phyloP scores from a whole-genome alignment of 805 yeast species.

The Zygotorulaspora florentina region DNA sequence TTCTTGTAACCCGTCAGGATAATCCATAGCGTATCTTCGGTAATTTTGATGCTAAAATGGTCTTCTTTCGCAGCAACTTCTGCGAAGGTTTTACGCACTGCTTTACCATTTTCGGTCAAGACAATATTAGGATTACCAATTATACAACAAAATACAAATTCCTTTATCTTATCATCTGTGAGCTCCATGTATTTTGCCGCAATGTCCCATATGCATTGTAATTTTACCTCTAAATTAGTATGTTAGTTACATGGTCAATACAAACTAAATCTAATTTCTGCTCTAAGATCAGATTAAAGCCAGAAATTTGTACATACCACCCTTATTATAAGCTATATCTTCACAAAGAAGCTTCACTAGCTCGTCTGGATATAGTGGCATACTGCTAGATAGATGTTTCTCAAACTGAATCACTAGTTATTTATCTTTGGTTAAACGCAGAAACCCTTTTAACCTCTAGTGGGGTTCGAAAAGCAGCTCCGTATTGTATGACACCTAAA shows the following conservation, averaged over 20 bases:
- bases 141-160: slow-evolving; percentile 22
- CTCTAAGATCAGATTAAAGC: not conserved
- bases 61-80: slow-evolving; percentile 7
- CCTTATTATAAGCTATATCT: slow-evolving; percentile 33
- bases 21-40: slow-evolving; percentile 54
- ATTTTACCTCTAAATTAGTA: slow-evolving; percentile 11
- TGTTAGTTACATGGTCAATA: slow-evolving; percentile 1
- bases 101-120: slow-evolving; percentile 9
- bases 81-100: slow-evolving; percentile 1
- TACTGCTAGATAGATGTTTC: not conserved
- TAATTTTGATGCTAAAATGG: slow-evolving; percentile 31
- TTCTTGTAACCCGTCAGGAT: slow-evolving; percentile 53
- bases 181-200: slow-evolving; percentile 9
- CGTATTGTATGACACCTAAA: too few relatives aligned
- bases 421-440: not conserved
- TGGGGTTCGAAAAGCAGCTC: too few relatives aligned
- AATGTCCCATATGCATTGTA: slow-evolving; percentile 12
- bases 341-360: slow-evolving; percentile 24
- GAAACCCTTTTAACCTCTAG: too few relatives aligned
- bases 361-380: slow-evolving; percentile 31
- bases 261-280: too few relatives aligned
- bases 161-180: slow-evolving; percentile 13
- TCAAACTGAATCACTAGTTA: not conserved
- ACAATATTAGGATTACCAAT: slow-evolving; percentile 17
- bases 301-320: slow-evolving; percentile 18